Percentiles rank a stretch among this genome's conserved stretches.
These are phyloP conservation scores for Hymenotorrendiella dingleyae DNA, from an alignment of 2,329 filamentous ascomycete species.

Conservation along the genomic window DNA sequence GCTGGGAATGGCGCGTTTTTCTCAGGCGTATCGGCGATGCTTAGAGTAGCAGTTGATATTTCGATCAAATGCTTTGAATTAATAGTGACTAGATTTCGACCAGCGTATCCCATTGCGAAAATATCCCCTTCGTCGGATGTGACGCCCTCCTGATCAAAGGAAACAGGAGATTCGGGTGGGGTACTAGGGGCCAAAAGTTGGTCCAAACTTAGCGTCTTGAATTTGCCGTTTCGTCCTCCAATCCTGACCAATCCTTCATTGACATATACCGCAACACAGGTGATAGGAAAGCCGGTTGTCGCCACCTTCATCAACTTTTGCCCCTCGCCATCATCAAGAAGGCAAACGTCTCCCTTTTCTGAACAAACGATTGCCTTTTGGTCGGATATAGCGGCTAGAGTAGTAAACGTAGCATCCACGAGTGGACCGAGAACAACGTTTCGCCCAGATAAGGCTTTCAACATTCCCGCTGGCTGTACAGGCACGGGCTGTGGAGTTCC, in stretches of 20 bases:
- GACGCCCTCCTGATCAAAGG: slow-evolving; percentile 16
- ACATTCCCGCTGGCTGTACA: slow-evolving; percentile 36
- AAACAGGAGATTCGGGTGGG: slow-evolving; percentile 28
- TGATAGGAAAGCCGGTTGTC: slow-evolving; percentile 56
- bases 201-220: slow-evolving; percentile 47
- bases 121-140: slow-evolving; percentile 36
- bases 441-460: slow-evolving; percentile 73
- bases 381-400: slow-evolving; percentile 65
- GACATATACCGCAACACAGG: slow-evolving; percentile 33
- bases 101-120: slow-evolving; percentile 63
- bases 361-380: slow-evolving; percentile 77
- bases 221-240: slow-evolving; percentile 33
- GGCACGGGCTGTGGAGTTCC: slow-evolving; percentile 25
- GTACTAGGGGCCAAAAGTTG: slow-evolving; percentile 30
- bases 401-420: slow-evolving; percentile 79
- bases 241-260: slow-evolving; percentile 31
- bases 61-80: slow-evolving; percentile 72
- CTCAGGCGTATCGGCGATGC: slow-evolving; percentile 30
- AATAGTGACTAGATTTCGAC: slow-evolving; percentile 64
- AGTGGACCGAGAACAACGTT: slow-evolving; percentile 81
- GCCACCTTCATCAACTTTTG: slow-evolving; percentile 65
- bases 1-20: slow-evolving; percentile 50
- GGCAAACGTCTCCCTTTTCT: slow-evolving; percentile 82
- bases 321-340: slow-evolving; percentile 69
- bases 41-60: slow-evolving; percentile 35